These are phyloP conservation scores for Dictyostelium firmibasis DNA, from an alignment of 78 protist species.

Conservation along the genomic window DNA sequence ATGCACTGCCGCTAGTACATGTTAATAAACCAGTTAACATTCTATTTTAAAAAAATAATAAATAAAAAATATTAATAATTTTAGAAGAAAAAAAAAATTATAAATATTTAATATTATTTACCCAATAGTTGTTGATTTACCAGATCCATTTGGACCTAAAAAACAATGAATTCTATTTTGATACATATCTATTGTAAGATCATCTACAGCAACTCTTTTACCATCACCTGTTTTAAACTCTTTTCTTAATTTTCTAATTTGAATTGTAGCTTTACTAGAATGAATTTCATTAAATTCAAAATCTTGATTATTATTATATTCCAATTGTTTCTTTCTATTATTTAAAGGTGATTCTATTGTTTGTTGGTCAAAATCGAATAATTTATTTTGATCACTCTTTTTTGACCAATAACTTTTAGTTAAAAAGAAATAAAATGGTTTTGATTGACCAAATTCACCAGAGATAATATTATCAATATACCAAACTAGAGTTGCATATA, in stretches of 20 bases:
- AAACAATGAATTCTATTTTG: not conserved
- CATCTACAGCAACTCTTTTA: slow-evolving; percentile 50
- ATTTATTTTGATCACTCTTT: not conserved
- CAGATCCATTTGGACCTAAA: slow-evolving; percentile 88
- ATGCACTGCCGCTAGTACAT: slow-evolving; percentile 90
- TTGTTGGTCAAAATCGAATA: not conserved
- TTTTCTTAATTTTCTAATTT: slow-evolving; percentile 43
- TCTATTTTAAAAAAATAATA: slow-evolving; percentile 46
- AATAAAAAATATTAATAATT: too few relatives aligned
- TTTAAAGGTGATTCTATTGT: not conserved
- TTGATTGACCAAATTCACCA: slow-evolving; percentile 37
- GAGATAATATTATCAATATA: slow-evolving; percentile 29
- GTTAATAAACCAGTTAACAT: slow-evolving; percentile 83
- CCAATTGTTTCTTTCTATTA: not conserved
- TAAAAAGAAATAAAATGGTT: slow-evolving; percentile 11
- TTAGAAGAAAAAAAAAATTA: not conserved
- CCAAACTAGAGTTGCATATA: not conserved
- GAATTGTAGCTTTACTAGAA: not conserved
- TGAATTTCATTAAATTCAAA: not conserved
- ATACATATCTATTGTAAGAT: slow-evolving; percentile 7
- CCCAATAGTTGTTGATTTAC: slow-evolving; percentile 92
- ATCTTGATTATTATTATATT: not conserved
- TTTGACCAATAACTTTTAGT: slow-evolving; percentile 4
- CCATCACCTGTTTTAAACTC: slow-evolving; percentile 68
- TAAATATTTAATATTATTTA: not conserved